Base-by-base conservation (phyloP, 208 protist genomes). In the Wallacemonas rigidus region DNA sequence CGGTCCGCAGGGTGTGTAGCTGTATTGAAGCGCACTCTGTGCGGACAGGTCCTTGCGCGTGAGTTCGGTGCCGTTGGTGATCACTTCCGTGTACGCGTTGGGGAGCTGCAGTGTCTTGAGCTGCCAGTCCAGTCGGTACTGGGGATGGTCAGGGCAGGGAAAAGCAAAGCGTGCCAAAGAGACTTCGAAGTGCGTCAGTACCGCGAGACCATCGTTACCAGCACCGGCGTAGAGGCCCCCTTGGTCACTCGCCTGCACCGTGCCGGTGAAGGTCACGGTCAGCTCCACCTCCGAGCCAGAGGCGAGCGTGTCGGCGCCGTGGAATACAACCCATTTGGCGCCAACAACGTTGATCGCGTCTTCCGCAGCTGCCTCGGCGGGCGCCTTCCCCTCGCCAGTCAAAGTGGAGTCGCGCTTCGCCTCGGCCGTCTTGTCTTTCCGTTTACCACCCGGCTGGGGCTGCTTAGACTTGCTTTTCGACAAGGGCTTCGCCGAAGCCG, bases 131-230 rank as follows among this genome's bases (percentile, higher is more conserved):
- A 92, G 58, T 53, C 89, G 84, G 67, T 92, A 91, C 64, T 79
- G 71, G 51, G 91, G 84, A 61, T 93, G 73, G 69, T 96, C 91
- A 1, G 89, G 86, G 67, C 85, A 94, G 5, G 91, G 91, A 57
- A 96, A 96, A 51, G 91, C 91, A 17, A 79, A 79, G 39, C 91
- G 88, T 15, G 88, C 88, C 44, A 90, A 81, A n/a, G 76, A 57
- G 11, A 96, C 91, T 60, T 96, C 91, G 57, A 96, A 90, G 65
- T 96, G 91, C 1, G 91, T 96, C 35, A 92, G 80, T 0, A 96
- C 56, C 1, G 82, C 76, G 5, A 48, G 67, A 15, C 65, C 58
- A 2, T 62, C 65, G 15, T 36, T 43, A n/a, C 63, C 60, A 3
- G n/a, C 15, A 4, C 5, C 48, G 8, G 61, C 44, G 68, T 91